Base-by-base conservation (phyloP, 2,329 filamentous ascomycete genomes). In the Sarocladium brachiariae region DNA sequence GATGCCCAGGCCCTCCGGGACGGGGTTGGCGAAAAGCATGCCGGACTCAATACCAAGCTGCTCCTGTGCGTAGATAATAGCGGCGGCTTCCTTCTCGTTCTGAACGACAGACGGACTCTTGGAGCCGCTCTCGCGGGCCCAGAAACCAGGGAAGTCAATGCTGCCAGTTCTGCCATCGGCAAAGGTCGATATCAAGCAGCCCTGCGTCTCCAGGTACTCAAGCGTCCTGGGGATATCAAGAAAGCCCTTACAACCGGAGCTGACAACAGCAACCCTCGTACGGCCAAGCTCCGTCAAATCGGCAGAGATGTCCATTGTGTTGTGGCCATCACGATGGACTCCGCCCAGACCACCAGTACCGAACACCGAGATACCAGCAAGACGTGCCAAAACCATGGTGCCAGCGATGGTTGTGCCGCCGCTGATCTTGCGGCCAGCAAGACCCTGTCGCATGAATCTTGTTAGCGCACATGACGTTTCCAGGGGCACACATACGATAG, bases 231-330 rank as follows among this genome's bases (percentile, higher is more conserved):
- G 83, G 53, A 96, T 90, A 63, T 99, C 93, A 33, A 99, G 75
- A 66, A 99, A 97, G 55, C 92, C 93, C 71, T 99, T 99, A 71
- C 89, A 95, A 13, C 93, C 93, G 56, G 87, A 89, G 66, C 86
- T 87, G 49, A 99, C 75, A 2, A 99, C 91, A 23, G 91, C 86
- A 49, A 99, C 85, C 10, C 88, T 82, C 7, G 91, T 96, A 52
- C 90, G 80, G 14, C 93, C 91, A 48, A 99, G 80, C 73, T 97
- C 93, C 3, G 89, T 96, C 54, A 99, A 76, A 68, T 99, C 93
- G 35, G 93, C 92, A 54, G 92, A 97, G 55, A 99, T 81, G 64
- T 99, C 93, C 83, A 97, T 86, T 7, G 86, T 87, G 57, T 78
- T 78, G 65, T 96, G 86, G 45, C 84, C 93, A 50, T 89, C 91